Base-by-base conservation (phyloP, 139 green algal genomes). In the Chlorella sp. region DNA sequence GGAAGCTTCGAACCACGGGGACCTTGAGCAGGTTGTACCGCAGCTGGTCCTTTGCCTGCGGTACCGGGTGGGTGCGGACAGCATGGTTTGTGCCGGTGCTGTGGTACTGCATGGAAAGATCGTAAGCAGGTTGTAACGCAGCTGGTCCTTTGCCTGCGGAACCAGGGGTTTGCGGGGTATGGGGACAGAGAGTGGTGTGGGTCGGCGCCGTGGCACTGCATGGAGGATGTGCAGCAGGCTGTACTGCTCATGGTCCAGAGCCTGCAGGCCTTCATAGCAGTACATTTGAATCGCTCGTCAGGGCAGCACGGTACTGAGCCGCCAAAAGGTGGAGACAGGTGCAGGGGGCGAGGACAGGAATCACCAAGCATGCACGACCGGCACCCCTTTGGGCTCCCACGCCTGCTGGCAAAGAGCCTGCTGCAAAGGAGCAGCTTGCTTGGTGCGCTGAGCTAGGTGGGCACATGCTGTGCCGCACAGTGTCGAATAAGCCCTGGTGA, bases 21-120 rank as follows among this genome's bases (percentile, higher is more conserved):
- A 75, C 36, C 21, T 71, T 89, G 26, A 97, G 89, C 75, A 96
- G 89, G 83, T 96, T 92, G 36, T 90, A 76, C 24, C 93, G 91
- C 80, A 94, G 91, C 32, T 90, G 90, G 86, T 95, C 93, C 60
- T 89, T 88, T 22, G 64, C n/a, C 88, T 94, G 86, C 42, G 73
- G 24, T 71, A 48, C 24, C 30, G 11, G 76, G 34, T 0, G 21
- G 28, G 83, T 48, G 53, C 2, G 39, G 39, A 7, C 21, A 37
- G 37, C 36, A 21, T 21, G 34, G 18, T 53, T 32, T 32, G 36
- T 32, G 37, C 37, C 16, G 19, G 3, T 18, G 73, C 34, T 57
- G 40, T 22, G 40, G 40, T 53, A 53, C 36, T 0, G 24, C 39
- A 5, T 0, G 26, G 36, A 37, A 7, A 40, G 22, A 26, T 39